These are phyloP conservation scores for Heliophila coronopifolia DNA, from an alignment of 441 rosid genomes.

Conservation along the genomic window DNA sequence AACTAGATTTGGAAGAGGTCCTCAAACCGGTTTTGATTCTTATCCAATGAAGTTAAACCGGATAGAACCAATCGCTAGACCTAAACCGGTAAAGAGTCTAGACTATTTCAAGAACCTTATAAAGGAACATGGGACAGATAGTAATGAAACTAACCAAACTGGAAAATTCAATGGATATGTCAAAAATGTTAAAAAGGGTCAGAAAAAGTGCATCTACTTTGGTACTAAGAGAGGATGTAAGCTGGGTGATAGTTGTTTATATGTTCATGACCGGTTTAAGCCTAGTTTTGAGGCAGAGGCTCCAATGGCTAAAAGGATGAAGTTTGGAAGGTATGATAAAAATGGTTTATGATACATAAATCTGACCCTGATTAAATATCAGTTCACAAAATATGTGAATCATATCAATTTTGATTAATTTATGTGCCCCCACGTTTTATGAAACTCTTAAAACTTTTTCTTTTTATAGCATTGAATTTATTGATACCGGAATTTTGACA, in stretches of 20 bases:
- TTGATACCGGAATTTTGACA: too few relatives aligned
- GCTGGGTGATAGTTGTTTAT: constrained; percentile 40
- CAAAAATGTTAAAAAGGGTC: constrained; percentile 24
- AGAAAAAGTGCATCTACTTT: constrained; percentile 42
- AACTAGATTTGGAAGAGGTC: constrained; percentile 7
- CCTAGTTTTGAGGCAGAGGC: constrained; percentile 21
- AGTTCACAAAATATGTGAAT: too few relatives aligned
- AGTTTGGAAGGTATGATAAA: constrained; percentile 23
- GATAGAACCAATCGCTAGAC: neutral
- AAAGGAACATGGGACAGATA: constrained; percentile 53
- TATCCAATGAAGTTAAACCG: constrained; percentile 20
- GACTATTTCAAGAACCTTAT: constrained; percentile 56
- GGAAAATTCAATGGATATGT: constrained; percentile 17
- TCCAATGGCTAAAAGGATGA: constrained; percentile 47
- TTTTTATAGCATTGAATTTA: too few relatives aligned
- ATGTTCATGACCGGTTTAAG: constrained; percentile 35
- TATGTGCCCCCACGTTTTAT: too few relatives aligned
- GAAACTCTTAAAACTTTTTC: too few relatives aligned
- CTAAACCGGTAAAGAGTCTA: constrained; percentile 30
- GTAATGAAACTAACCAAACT: constrained; percentile 26
- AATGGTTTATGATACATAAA: constrained; percentile 10
- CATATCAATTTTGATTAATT: too few relatives aligned
- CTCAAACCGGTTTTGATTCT: constrained; percentile 7
- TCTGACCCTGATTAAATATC: neutral
- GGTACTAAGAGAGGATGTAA: constrained; percentile 49